Evolutionary conservation across 345 rosid species (phyloP).

Genomic region (Sapria himalayana): DNA sequence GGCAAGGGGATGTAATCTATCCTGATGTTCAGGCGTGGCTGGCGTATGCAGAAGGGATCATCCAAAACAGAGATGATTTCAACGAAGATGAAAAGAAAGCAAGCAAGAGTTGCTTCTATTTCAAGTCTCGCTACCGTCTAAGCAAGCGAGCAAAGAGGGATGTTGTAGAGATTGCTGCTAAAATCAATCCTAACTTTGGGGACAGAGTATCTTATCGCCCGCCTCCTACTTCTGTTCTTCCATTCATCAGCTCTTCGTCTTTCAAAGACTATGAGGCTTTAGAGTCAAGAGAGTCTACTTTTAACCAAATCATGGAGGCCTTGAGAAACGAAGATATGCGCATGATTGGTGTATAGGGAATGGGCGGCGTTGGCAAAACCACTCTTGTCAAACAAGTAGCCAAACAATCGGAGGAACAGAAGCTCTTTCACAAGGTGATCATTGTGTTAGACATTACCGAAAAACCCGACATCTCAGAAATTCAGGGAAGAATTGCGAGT

Average conservation of each 20-base stretch:
- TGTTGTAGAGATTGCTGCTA: too few species aligned
- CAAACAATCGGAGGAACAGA: neutral
- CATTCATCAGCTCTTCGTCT: neutral
- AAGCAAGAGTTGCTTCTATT: too few species aligned
- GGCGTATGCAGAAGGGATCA: too few species aligned
- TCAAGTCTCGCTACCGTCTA: too few species aligned
- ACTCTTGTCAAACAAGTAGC: neutral
- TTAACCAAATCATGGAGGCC: neutral
- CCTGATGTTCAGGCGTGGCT: too few species aligned
- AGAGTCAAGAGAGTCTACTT: neutral
- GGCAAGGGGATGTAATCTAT: too few species aligned
- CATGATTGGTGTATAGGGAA: neutral
- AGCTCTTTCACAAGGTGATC: neutral
- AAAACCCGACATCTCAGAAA: neutral
- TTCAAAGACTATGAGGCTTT: neutral
- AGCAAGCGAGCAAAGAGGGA: too few species aligned
- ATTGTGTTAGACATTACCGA: neutral
- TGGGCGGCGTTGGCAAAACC: neutral
- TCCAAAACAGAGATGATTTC: too few species aligned
- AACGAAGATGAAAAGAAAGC: too few species aligned
- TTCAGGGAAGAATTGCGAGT: constrained; percentile 10
- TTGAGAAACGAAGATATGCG: neutral
- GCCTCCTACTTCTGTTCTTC: neutral
- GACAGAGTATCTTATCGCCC: neutral
- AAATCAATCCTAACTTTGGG: too few species aligned